A percentile compares a stretch with the other conserved stretches of the same genome.
phyloP scores from a whole-genome alignment of 257 asterid genomes.

The Coffea canephora region DNA sequence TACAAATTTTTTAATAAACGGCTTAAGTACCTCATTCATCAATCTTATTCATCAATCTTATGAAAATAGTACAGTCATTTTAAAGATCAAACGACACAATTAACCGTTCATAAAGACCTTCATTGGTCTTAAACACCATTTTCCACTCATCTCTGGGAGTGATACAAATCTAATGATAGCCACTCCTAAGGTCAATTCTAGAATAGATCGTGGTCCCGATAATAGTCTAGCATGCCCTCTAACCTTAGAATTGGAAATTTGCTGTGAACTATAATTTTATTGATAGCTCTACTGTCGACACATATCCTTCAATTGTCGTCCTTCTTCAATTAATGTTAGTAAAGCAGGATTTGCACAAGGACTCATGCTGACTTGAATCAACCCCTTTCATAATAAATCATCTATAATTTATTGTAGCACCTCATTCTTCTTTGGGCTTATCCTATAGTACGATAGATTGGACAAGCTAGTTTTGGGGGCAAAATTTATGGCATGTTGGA shows the following conservation, averaged over 20 bases:
- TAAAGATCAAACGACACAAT: constrained; percentile 9
- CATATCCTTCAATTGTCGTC: neutral
- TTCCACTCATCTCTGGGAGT: neutral
- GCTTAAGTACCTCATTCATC: too few relatives aligned
- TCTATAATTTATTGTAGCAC: too few relatives aligned
- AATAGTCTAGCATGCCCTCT: neutral
- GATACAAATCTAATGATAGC: neutral
- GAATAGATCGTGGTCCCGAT: neutral
- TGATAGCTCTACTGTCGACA: neutral
- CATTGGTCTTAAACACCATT: neutral
- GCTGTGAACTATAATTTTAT: neutral
- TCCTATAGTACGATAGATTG: too few relatives aligned
- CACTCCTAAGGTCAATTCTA: neutral
- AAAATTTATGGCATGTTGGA: neutral
- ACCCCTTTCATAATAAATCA: too few relatives aligned
- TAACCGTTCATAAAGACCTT: neutral
- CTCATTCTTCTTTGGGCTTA: too few relatives aligned
- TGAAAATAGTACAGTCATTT: neutral
- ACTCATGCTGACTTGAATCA: too few relatives aligned
- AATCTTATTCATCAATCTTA: neutral
- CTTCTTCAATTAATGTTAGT: too few relatives aligned
- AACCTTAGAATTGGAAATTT: neutral
- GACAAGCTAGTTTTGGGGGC: too few relatives aligned
- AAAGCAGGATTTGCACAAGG: too few relatives aligned
- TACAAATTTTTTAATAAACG: too few relatives aligned